These are phyloP conservation scores for Tylopilus sp. DNA, from an alignment of 1,284 basidiomycete species.

Conservation along the genomic window DNA sequence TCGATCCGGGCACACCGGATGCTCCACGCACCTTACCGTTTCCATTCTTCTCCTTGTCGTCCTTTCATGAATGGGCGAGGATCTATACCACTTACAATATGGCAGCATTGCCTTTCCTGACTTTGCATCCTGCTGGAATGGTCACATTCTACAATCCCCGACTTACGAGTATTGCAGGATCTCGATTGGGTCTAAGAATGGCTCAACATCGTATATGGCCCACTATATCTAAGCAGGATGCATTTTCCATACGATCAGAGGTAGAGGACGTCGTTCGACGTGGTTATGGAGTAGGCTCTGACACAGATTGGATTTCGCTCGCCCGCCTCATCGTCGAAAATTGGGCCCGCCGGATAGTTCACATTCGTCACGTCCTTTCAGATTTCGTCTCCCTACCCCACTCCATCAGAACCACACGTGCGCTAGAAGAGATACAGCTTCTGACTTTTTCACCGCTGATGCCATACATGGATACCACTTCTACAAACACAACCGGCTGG, in stretches of 20 bases:
- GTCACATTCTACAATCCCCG: conserved; percentile 6
- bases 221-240: conserved; percentile 3
- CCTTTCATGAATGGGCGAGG: conserved; percentile 7
- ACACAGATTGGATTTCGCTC: conserved; percentile 4
- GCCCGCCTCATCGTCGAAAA: conserved; percentile 5
- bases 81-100: conserved; percentile 3
- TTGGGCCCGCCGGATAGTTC: conserved; percentile 3
- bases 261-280: conserved; percentile 3
- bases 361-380: conserved; percentile 1
- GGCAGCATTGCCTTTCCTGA: conserved; percentile 1
- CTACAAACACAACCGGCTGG: not conserved
- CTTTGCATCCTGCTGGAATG: conserved; percentile 5
- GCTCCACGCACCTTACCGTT: conserved; percentile 1
- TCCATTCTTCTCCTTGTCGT: conserved; percentile 4
- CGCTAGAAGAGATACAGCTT: conserved; percentile 4
- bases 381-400: not conserved
- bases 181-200: not conserved
- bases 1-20: conserved; percentile 4
- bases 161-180: not conserved
- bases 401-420: not conserved
- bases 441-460: conserved; percentile 5
- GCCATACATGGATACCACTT: conserved; percentile 8
- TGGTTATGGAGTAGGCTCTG: conserved; percentile 3
- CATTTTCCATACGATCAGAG: conserved; percentile 1
- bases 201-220: conserved; percentile 8